Percentiles rank a stretch among this genome's conserved stretches.
Conservation (phyloP, 2,329 filamentous ascomycete genomes). For the Ophiostoma novo-ulmi region DNA sequence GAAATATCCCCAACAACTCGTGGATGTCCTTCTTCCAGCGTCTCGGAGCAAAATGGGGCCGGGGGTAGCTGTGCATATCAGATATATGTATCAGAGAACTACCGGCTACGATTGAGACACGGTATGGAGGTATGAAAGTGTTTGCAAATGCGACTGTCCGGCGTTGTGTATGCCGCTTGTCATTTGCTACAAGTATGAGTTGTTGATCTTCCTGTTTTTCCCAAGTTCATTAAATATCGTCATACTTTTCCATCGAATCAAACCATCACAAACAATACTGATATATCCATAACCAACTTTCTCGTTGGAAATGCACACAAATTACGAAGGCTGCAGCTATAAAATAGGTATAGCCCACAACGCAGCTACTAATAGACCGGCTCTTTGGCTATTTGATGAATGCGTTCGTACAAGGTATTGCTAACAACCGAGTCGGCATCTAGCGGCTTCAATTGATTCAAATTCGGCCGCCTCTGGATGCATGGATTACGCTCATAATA, state of each 20-base stretch:
- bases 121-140: not conserved
- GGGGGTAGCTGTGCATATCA: not conserved
- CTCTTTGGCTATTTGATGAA: not conserved
- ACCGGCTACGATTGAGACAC: not conserved
- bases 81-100: not conserved
- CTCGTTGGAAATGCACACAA: not conserved
- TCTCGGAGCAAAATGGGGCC: not conserved
- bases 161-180: not conserved
- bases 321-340: not conserved
- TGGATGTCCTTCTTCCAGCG: conserved; percentile 13
- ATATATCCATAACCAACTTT: too few relatives aligned
- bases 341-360: not conserved
- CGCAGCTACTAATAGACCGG: not conserved
- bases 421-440: not conserved
- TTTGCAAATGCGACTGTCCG: conserved; percentile 40
- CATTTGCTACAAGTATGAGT: not conserved
- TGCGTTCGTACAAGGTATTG: not conserved
- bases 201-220: not conserved
- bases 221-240: too few relatives aligned
- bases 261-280: too few relatives aligned
- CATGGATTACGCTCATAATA: not conserved
- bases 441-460: not conserved
- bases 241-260: too few relatives aligned
- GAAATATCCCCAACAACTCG: not conserved
- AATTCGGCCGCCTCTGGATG: too few relatives aligned